Evolutionary conservation across 768 basidiomycete species (phyloP).

Genomic region (Boletus speciosus): DNA sequence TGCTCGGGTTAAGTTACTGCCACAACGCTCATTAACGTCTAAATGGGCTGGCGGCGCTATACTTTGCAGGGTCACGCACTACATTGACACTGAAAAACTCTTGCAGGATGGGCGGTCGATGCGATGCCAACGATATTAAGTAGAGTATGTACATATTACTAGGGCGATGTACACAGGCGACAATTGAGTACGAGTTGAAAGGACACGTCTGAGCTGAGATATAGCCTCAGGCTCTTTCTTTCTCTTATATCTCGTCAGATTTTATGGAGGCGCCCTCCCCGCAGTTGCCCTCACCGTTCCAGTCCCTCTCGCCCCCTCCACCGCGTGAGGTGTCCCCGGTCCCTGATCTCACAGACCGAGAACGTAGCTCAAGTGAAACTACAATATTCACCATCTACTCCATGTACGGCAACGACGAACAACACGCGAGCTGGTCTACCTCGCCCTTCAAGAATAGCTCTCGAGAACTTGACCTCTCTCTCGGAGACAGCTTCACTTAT

Average conservation of each 20-base stretch:
- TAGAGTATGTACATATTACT: neutral
- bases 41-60: neutral
- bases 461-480: slow-evolving; percentile 36
- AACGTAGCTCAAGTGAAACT: slow-evolving; percentile 63
- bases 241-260: slow-evolving; percentile 2
- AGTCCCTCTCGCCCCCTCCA: slow-evolving; percentile 26
- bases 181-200: neutral
- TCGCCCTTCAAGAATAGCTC: slow-evolving; percentile 36
- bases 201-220: no score
- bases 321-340: slow-evolving; percentile 31
- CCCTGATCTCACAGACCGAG: slow-evolving; percentile 29
- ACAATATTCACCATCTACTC: slow-evolving; percentile 83
- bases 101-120: no score
- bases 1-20: no score
- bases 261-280: slow-evolving; percentile 40
- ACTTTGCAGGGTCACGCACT: neutral
- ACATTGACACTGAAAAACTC: no score
- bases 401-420: slow-evolving; percentile 70
- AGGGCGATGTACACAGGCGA: slow-evolving; percentile 1
- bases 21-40: no score
- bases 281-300: slow-evolving; percentile 32
- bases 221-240: neutral
- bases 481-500: slow-evolving; percentile 34
- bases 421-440: slow-evolving; percentile 47
- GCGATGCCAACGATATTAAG: neutral